Base-by-base conservation (phyloP, 306 rosid genomes). In the Sophora flavescens region DNA sequence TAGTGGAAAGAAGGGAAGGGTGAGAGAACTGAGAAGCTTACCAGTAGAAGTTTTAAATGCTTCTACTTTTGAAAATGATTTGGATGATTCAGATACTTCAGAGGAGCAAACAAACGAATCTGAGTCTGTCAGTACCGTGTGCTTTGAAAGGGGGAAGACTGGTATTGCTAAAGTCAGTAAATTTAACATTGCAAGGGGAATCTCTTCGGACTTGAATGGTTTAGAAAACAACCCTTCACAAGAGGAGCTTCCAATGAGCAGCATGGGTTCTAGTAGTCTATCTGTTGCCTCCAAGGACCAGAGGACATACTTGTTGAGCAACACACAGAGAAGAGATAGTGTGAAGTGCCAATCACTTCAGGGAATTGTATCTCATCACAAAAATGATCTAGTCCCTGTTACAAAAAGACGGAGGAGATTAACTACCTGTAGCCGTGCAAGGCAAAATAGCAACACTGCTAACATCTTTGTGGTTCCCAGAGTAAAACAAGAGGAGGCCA, bases 21-120 rank as follows among this genome's bases (percentile, higher is more conserved):
- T 90, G 70, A 86, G 92, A 79, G 97, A 87, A 83, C 68, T 89
- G 76, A 81, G 90, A 87, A 89, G 86, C 87, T 84, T 90, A 57
- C 96, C 96, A 1, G 60, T 74, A 36, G 91, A 83, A 72, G 62
- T 87, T 41, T 73, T 75, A 68, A 80, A 79, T 32, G 61, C 73
- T 30, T 79, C 65, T 52, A 17, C 77, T 70, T 78, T 66, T 39
- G 87, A 77, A 84, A 86, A 59, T 68, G 76, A 81, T 80, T 89
- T 83, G 0, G 89, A 82, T 10, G 83, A 79, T 69, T 77, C 17
- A 14, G 87, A 76, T 28, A 66, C 81, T 61, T 80, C 84, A 6
- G 89, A 82, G 77, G 89, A 81, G 71, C 42, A 76, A 26, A 64
- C 63, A 78, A 85, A 84, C 41, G 86, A 85, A 65, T 82, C 91